A percentile compares a stretch with the other conserved stretches of the same genome.
phyloP scores from a whole-genome alignment of 75 land plant genomes.

The Picea glauca region DNA sequence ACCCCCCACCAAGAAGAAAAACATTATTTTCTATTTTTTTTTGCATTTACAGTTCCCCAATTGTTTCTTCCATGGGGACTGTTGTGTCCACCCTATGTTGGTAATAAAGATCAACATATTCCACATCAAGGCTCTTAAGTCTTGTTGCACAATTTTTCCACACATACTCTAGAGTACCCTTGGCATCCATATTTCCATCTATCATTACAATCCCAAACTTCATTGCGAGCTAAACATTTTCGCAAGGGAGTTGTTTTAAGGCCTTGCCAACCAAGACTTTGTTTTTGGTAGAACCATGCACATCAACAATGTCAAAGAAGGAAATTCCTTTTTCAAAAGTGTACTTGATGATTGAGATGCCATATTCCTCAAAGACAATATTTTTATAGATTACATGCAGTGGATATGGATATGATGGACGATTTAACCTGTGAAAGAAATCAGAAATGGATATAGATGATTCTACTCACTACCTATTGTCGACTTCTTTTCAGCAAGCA shows the following conservation, averaged over 20 bases:
- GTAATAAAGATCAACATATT: slow-evolving; percentile 60
- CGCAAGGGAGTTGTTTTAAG: slow-evolving; percentile 46
- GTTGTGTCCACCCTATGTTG: slow-evolving; percentile 48
- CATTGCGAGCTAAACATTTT: slow-evolving; percentile 47
- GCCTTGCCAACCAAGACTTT: slow-evolving; percentile 63
- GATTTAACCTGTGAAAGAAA: too few species aligned
- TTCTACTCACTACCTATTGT: too few species aligned
- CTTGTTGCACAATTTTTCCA: slow-evolving; percentile 43
- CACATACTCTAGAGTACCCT: slow-evolving; percentile 51
- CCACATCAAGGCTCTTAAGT: slow-evolving; percentile 50
- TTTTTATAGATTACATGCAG: slow-evolving; percentile 35
- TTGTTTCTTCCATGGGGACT: slow-evolving; percentile 58
- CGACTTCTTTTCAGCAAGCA: too few species aligned
- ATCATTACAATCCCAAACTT: slow-evolving; percentile 39
- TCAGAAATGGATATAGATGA: too few species aligned
- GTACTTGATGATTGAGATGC: slow-evolving; percentile 44
- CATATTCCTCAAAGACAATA: slow-evolving; percentile 43
- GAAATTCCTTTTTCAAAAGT: slow-evolving; percentile 65
- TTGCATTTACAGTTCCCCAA: too few species aligned
- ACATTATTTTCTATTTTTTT: too few species aligned
- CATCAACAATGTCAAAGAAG: slow-evolving; percentile 72
- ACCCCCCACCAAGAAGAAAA: too few species aligned
- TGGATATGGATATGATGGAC: not conserved
- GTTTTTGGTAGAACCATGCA: slow-evolving; percentile 52
- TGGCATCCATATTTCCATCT: slow-evolving; percentile 10